phyloP scores from a whole-genome alignment of 2,329 filamentous ascomycete genomes.

The Stagonosporopsis cucurbitacearum region DNA sequence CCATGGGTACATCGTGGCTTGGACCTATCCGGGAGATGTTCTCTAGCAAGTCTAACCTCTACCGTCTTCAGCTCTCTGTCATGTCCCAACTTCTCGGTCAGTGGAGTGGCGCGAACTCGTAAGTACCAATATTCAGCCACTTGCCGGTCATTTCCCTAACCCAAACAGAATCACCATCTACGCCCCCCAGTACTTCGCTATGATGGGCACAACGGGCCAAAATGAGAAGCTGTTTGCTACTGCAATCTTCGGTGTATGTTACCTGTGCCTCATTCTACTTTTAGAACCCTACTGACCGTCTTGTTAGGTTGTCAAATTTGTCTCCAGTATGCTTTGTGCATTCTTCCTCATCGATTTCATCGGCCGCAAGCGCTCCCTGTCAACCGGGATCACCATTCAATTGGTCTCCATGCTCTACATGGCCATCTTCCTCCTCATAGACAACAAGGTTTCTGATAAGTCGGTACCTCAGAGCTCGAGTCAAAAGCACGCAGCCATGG shows the following conservation, averaged over 20 bases:
- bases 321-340: conserved; percentile 71
- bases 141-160: neutral
- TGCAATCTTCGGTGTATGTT: conserved; percentile 67
- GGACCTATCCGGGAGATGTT: conserved; percentile 74
- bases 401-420: conserved; percentile 62
- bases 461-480: conserved; percentile 55
- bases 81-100: conserved; percentile 75
- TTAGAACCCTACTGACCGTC: neutral
- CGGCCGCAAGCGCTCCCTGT: conserved; percentile 68
- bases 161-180: conserved; percentile 41
- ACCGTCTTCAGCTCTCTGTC: conserved; percentile 72
- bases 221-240: conserved; percentile 75
- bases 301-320: conserved; percentile 61
- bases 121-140: neutral
- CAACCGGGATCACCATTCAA: conserved; percentile 57
- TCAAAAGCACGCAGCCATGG: conserved; percentile 66
- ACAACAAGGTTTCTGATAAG: conserved; percentile 61
- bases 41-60: conserved; percentile 70
- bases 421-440: conserved; percentile 64
- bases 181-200: conserved; percentile 73
- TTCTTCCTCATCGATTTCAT: conserved; percentile 81
- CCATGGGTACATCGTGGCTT: conserved; percentile 67
- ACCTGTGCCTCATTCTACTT: neutral
- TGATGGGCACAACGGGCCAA: conserved; percentile 72
- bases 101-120: conserved; percentile 72